Percentiles rank a stretch among this genome's conserved stretches.
Conservation (phyloP, 441 rosid species). For the Lepidium campestre region DNA sequence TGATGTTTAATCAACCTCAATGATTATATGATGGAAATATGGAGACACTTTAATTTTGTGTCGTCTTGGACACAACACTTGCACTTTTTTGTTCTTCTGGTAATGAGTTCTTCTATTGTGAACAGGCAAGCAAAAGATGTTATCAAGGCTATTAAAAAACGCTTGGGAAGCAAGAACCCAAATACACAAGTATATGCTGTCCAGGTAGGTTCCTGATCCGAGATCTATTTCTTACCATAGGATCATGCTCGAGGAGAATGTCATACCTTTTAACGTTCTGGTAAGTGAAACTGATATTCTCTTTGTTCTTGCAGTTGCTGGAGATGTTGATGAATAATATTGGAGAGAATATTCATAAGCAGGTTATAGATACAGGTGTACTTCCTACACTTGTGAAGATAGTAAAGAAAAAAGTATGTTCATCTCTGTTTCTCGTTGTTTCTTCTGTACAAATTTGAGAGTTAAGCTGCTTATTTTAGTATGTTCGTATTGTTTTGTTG, state of each 20-base stretch:
- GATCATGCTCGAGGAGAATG: not conserved
- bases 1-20: slow-evolving; percentile 1
- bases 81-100: not conserved
- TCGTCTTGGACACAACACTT: not conserved
- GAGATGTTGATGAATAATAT: slow-evolving; percentile 98
- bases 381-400: slow-evolving; percentile 85
- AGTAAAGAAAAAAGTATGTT: slow-evolving; percentile 89
- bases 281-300: not conserved
- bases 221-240: not conserved
- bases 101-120: slow-evolving; percentile 14
- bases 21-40: not conserved
- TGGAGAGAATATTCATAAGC: slow-evolving; percentile 73
- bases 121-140: slow-evolving; percentile 82
- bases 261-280: not conserved
- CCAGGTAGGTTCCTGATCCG: slow-evolving; percentile 46
- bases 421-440: slow-evolving; percentile 15
- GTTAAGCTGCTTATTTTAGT: slow-evolving; percentile 21
- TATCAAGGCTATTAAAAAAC: slow-evolving; percentile 82
- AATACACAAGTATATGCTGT: slow-evolving; percentile 78
- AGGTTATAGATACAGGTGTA: slow-evolving; percentile 70
- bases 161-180: slow-evolving; percentile 68
- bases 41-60: not conserved
- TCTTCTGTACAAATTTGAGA: slow-evolving; percentile 5
- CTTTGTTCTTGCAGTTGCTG: slow-evolving; percentile 55
- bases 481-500: slow-evolving; percentile 17